phyloP scores from a whole-genome alignment of 371 early-diverging fungal genomes.

The Zopfochytrium polystomum region DNA sequence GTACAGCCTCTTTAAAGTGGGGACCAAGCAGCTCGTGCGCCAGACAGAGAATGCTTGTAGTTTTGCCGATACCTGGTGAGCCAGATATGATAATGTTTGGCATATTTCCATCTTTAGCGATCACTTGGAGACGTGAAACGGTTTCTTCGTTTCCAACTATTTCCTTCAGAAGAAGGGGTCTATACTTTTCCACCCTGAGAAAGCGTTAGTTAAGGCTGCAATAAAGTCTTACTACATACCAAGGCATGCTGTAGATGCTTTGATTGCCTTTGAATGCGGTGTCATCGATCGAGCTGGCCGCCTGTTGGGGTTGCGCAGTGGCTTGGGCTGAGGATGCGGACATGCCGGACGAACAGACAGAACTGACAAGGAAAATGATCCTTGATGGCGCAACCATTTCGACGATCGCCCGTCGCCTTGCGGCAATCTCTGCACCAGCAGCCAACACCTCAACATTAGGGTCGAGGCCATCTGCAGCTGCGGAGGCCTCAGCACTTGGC shows the following conservation, averaged over 20 bases:
- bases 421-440: too few species aligned
- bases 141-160: constrained; percentile 96
- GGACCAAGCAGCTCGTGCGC: constrained; percentile 81
- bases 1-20: constrained; percentile 73
- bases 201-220: not conserved
- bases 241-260: constrained; percentile 10
- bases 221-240: not conserved
- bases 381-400: too few species aligned
- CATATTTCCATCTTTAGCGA: constrained; percentile 89
- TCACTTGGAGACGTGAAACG: constrained; percentile 78
- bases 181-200: constrained; percentile 93
- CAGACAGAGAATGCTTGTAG: constrained; percentile 92
- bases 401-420: too few species aligned
- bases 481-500: too few species aligned
- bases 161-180: constrained; percentile 83
- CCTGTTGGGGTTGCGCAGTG: not conserved
- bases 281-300: not conserved
- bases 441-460: too few species aligned
- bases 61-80: constrained; percentile 99
- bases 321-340: constrained; percentile 4
- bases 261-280: constrained; percentile 17
- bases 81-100: constrained; percentile 96
- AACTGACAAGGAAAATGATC: too few species aligned
- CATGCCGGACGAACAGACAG: too few species aligned
- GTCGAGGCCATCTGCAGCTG: too few species aligned